Evolutionary conservation across 148 eudicot species (phyloP), one percentile per base, ranked within the genome.

Genomic region (Cornus kousa): DNA sequence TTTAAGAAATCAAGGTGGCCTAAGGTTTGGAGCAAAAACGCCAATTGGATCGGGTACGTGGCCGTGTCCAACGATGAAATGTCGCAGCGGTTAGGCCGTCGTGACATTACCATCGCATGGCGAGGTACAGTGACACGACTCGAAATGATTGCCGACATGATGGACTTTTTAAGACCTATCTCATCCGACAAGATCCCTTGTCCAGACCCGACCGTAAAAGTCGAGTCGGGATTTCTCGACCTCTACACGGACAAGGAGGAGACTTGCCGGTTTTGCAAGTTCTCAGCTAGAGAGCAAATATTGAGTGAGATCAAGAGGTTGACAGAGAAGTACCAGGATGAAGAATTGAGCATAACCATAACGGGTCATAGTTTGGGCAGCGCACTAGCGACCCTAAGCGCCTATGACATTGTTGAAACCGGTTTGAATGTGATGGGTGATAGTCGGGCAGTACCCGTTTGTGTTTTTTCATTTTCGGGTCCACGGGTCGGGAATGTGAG

Each of bases 321-420:
- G 16, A 50, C 83, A 13, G 88, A 86, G 6, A 43, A 19, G 37
- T 85, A 89, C 71, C 70, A 75, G 0, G 46, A 80, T 23, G 97
- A 94, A 50, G 93, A 94, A 17, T 19, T 94, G 43, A 94, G 98
- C 84, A 80, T 94, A 23, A 92, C 89, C 2, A 77, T 92, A 8
- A 92, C 93, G 2, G 98, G 98, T 0, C 98, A 94, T 59, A 94
- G 98, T 65, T 68, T 94, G n/a, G 98, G 98, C 0, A 81, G 87
- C 43, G 94, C 94, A 5, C 53, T 94, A 11, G 94, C 97, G 0
- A 81, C 81, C 1, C 32, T 94, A 19, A 87, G 91, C 72, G 94
- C 87, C 0, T 91, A 88, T 35, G 98, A 92, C 65, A 82, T 94
- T 7, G 93, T 86, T 0, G 98, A 92, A 74, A 90, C 90, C 14